Evolutionary conservation across 1,139 yeast species (phyloP), one percentile per base, ranked within the genome.

Genomic region (Suhomyces panamericanus): DNA sequence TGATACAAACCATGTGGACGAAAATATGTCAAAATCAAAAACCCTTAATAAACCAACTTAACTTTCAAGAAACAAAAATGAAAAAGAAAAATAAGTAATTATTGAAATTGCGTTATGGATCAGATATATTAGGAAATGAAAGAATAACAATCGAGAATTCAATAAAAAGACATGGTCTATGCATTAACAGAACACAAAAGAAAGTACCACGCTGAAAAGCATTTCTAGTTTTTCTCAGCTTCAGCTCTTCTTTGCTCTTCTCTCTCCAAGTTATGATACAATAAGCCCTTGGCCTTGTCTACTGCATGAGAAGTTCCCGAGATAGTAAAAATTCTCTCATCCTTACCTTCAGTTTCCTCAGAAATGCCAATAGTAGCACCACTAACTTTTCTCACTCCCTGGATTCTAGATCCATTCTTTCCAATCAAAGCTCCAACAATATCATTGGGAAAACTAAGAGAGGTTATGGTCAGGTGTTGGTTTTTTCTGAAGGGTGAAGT

Each of bases 351-450:
- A 41, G 83, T 80, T 56, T 83, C 86, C 52, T 85, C 82, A 41
- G 89, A 85, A 52, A 90, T 88, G 10, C 85, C 82, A 60, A 90
- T 89, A 42, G 82, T 79, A 27, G 96, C 93, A 32, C 93, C 93
- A 46, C 91, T 81, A 36, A 78, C 78, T 57, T 86, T 81, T 55
- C 96, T 78, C 44, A 90, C 87, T 46, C 91, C 96, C 62, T 87
- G 95, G 56, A 90, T 88, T 67, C 95, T 79, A 37, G 87, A 72
- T 37, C 96, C 96, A 54, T 85, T 84, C 57, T 85, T 85, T 54
- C 97, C 97, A 58, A 90, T 88, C 47, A 90, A 75, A 41, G 96
- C 95, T 39, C 97, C 97, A 41, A 90, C 96, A 71, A 85, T 83
- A 49, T 84, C 90, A 54, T 87, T 84, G 33, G 96, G 89, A 62